Conservation (phyloP, 306 rosid genomes). For the Malus sieversii region DNA sequence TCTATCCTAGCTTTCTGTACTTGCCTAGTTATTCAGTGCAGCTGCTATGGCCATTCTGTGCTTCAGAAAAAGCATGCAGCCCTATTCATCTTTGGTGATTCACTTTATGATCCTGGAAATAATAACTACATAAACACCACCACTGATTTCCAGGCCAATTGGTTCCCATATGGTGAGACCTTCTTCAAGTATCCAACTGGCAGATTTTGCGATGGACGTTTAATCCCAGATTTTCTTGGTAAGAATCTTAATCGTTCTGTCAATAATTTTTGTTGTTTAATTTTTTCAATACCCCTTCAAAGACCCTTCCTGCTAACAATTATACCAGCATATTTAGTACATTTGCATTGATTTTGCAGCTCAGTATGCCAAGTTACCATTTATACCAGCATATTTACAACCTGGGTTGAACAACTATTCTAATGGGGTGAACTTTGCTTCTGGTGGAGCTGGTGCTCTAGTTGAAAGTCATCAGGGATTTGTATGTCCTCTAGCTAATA, state of each 20-base stretch:
- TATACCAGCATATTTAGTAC: too few species aligned
- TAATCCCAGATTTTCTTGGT: constrained; percentile 40
- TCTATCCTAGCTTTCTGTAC: neutral
- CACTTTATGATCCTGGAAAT: constrained; percentile 36
- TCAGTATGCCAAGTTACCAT: constrained; percentile 23
- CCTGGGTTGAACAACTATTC: neutral
- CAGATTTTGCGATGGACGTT: constrained; percentile 40
- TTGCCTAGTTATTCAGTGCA: neutral
- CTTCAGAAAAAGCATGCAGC: constrained; percentile 6
- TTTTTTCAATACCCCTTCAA: neutral
- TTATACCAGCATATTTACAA: constrained; percentile 23
- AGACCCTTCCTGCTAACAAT: neutral
- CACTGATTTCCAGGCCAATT: constrained; percentile 4
- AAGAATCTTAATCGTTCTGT: neutral
- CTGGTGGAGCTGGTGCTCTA: constrained; percentile 25
- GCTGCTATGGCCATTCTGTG: neutral
- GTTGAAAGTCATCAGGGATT: constrained; percentile 3
- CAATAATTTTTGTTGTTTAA: too few species aligned
- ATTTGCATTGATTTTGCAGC: constrained; percentile 7
- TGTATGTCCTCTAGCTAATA: constrained; percentile 5
- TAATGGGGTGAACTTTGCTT: constrained; percentile 31
- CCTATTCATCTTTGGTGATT: constrained; percentile 41
- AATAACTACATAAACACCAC: constrained; percentile 38
- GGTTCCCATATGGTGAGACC: constrained; percentile 30
- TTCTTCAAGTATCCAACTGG: constrained; percentile 38